A percentile compares a stretch with the other conserved stretches of the same genome.
Evolutionary conservation across 169 alveolate species (phyloP).

Genomic region (Plasmodium cynomolgi): DNA sequence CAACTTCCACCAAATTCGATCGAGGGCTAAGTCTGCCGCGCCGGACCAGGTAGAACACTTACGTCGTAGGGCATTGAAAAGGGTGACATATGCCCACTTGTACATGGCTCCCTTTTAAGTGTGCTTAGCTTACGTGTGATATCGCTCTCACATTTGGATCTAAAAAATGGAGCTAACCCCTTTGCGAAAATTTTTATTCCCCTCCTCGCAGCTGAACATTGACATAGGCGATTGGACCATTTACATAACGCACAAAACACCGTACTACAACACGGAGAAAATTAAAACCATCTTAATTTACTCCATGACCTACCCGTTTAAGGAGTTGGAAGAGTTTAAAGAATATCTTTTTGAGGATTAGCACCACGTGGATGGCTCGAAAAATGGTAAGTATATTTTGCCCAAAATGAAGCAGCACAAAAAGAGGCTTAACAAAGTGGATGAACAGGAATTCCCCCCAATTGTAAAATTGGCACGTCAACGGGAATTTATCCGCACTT

Average conservation of each 20-base stretch:
- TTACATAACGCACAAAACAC: constrained; percentile 4
- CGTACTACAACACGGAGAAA: constrained; percentile 10
- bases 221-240: constrained; percentile 32
- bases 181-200: not conserved
- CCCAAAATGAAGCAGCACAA: not conserved
- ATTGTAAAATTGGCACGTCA: not conserved
- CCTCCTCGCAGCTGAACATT: constrained; percentile 10
- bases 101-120: not conserved
- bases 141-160: not conserved
- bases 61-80: not conserved
- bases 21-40: not conserved
- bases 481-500: not conserved
- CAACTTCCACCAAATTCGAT: constrained; percentile 1
- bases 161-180: not conserved
- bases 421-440: constrained; percentile 1
- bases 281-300: constrained; percentile 19
- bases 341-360: constrained; percentile 27
- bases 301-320: constrained; percentile 55
- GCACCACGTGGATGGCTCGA: not conserved
- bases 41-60: not conserved
- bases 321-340: constrained; percentile 34
- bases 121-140: not conserved
- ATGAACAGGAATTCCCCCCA: not conserved
- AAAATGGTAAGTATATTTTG: constrained; percentile 1
- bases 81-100: not conserved